Evolutionary conservation across 345 rosid genomes (phyloP).

Genomic region (Ceriops tagal): DNA sequence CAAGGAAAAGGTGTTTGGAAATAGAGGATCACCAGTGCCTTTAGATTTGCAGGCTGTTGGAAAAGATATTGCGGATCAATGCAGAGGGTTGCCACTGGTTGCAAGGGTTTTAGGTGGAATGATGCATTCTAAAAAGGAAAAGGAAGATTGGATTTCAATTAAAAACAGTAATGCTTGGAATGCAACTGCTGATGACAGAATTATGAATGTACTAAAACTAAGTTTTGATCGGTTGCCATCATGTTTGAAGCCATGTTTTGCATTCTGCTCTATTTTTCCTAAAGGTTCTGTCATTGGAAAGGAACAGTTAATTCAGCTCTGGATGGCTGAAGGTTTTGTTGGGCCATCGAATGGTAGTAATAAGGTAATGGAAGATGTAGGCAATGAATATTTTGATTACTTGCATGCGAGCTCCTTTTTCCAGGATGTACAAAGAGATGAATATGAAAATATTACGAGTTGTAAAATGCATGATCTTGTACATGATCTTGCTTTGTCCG

Average conservation of each 20-base stretch:
- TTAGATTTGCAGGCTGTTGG: conserved; percentile 15
- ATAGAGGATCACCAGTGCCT: background rate
- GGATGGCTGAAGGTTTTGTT: conserved; percentile 21
- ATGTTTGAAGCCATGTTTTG: conserved; percentile 10
- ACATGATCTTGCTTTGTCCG: conserved; percentile 23
- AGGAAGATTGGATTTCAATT: conserved; percentile 8
- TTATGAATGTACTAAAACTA: conserved; percentile 3
- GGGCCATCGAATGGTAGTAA: background rate
- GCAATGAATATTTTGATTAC: conserved; percentile 18
- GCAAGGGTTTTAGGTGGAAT: conserved; percentile 14
- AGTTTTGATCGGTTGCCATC: conserved; percentile 14
- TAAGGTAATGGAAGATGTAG: conserved; percentile 1
- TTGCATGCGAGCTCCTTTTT: conserved; percentile 26
- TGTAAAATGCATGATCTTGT: conserved; percentile 34
- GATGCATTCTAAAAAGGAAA: background rate
- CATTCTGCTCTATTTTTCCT: conserved; percentile 14
- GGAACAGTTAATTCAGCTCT: background rate
- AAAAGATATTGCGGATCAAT: conserved; percentile 15
- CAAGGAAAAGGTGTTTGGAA: conserved; percentile 1
- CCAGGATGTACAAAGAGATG: conserved; percentile 17
- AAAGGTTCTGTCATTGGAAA: background rate
- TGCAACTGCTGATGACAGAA: background rate
- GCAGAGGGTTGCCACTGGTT: conserved; percentile 23
- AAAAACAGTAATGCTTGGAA: conserved; percentile 8
- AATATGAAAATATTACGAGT: background rate